Percentiles rank a stretch among this genome's conserved stretches.
phyloP scores from a whole-genome alignment of 257 asterid genomes.

The Ballota nigra region DNA sequence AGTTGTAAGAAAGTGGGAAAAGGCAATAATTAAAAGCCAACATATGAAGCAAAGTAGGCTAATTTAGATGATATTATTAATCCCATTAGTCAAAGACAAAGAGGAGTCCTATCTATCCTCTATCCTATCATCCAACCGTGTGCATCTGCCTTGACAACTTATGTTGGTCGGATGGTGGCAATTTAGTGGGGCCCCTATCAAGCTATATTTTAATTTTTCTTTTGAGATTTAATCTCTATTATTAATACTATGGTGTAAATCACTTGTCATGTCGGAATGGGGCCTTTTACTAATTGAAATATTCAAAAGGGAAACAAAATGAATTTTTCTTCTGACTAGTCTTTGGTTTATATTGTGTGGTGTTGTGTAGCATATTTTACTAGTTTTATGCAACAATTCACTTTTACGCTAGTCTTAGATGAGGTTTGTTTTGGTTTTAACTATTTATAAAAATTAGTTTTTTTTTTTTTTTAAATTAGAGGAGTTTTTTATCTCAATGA shows the following conservation, averaged over 20 bases:
- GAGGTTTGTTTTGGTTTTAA: too few species aligned
- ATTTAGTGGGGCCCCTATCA: slow-evolving; percentile 14
- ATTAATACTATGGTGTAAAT: not conserved
- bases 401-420: too few species aligned
- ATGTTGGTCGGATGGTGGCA: slow-evolving; percentile 46
- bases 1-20: slow-evolving; percentile 18
- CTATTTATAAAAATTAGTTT: too few species aligned
- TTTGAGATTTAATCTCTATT: not conserved
- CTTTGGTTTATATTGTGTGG: not conserved
- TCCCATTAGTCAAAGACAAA: slow-evolving; percentile 14
- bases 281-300: not conserved
- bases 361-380: not conserved
- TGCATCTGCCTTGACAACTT: slow-evolving; percentile 42
- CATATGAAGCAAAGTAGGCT: not conserved
- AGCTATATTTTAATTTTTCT: not conserved
- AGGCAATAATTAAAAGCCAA: slow-evolving; percentile 14
- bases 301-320: not conserved
- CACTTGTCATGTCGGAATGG: slow-evolving; percentile 9
- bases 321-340: not conserved
- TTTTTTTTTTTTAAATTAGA: too few species aligned
- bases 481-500: too few species aligned
- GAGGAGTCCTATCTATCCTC: not conserved
- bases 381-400: not conserved
- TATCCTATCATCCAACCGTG: slow-evolving; percentile 42
- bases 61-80: not conserved